phyloP scores from a whole-genome alignment of 176 grass and related monocot species.

The Secale cereale region DNA sequence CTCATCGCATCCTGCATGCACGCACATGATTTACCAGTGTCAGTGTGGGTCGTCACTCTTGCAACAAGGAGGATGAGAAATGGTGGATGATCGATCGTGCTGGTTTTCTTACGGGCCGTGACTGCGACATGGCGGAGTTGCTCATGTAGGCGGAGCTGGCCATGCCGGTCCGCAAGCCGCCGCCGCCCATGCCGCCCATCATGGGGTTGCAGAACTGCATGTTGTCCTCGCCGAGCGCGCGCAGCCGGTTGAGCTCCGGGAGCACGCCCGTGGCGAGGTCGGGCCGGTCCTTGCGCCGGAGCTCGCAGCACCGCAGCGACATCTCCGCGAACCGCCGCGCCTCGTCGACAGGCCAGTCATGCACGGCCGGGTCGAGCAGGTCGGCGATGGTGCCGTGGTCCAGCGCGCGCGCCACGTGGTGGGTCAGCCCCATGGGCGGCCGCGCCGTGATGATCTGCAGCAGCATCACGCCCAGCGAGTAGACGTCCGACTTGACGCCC shows the following conservation, averaged over 20 bases:
- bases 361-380: constrained; percentile 58
- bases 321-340: constrained; percentile 58
- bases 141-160: constrained; percentile 28
- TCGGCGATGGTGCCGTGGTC: constrained; percentile 58
- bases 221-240: constrained; percentile 57
- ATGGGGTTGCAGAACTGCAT: constrained; percentile 34
- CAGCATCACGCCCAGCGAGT: constrained; percentile 91
- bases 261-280: constrained; percentile 74
- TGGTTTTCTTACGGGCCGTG: constrained; percentile 27
- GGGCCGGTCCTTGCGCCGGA: constrained; percentile 73
- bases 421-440: constrained; percentile 80
- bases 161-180: constrained; percentile 4
- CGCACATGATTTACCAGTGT: background rate
- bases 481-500: constrained; percentile 86
- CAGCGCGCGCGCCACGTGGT: constrained; percentile 60
- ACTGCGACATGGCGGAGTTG: constrained; percentile 9
- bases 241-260: constrained; percentile 59
- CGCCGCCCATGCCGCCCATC: background rate
- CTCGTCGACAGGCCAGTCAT: constrained; percentile 73
- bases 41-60: background rate
- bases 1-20: constrained; percentile 29
- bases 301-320: constrained; percentile 65
- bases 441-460: constrained; percentile 75
- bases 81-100: background rate
- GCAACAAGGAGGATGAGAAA: background rate